Evolutionary conservation across 352 stramenopile genomes (phyloP).

Genomic region (Sclerospora graminicola): DNA sequence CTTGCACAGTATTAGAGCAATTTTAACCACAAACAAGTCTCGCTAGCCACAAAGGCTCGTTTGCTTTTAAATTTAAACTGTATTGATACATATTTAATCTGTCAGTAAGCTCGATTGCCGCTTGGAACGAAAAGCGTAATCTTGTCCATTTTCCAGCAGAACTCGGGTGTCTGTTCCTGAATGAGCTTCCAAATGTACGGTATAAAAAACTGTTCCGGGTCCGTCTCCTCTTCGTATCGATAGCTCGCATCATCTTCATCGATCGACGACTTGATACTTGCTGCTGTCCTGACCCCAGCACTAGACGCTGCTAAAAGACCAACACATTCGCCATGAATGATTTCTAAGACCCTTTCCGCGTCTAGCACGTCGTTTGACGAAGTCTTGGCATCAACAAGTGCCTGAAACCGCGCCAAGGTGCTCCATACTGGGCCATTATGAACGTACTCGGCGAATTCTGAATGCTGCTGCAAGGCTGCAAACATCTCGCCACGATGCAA

Average conservation of each 20-base stretch:
- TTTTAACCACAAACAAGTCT: background rate
- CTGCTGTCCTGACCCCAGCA: conserved; percentile 4
- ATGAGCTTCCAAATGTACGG: conserved; percentile 72
- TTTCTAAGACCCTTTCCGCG: conserved; percentile 45
- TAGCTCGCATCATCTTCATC: conserved; percentile 65
- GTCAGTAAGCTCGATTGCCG: conserved; percentile 8
- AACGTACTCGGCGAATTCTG: conserved; percentile 46
- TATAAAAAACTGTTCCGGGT: conserved; percentile 72
- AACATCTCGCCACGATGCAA: conserved; percentile 63
- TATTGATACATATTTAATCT: conserved; percentile 2
- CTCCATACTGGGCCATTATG: conserved; percentile 55
- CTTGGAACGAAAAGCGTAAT: conserved; percentile 61
- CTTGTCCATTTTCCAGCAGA: conserved; percentile 72
- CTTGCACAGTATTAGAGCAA: too few species aligned
- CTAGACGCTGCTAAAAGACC: conserved; percentile 45
- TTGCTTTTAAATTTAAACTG: too few species aligned
- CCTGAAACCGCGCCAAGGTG: conserved; percentile 50
- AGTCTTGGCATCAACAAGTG: conserved; percentile 55
- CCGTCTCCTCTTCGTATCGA: conserved; percentile 60
- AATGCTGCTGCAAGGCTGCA: conserved; percentile 35
- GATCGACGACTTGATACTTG: conserved; percentile 7
- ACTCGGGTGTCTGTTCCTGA: conserved; percentile 62
- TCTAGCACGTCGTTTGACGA: conserved; percentile 38
- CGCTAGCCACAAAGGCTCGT: background rate
- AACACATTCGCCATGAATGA: conserved; percentile 65